phyloP scores from a whole-genome alignment of 805 yeast genomes.

The Starmera quercuum region DNA sequence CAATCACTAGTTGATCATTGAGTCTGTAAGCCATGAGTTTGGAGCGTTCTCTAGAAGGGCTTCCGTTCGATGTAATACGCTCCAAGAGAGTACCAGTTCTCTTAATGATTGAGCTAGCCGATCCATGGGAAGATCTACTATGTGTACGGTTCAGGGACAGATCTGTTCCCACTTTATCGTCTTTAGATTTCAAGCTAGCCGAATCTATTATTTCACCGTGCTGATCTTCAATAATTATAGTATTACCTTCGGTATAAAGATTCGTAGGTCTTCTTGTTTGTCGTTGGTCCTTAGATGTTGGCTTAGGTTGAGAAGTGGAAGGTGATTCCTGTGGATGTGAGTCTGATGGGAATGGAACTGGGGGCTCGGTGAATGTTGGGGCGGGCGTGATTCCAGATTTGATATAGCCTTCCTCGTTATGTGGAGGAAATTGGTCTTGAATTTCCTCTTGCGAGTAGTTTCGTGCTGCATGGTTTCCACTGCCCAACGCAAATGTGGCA shows the following conservation, averaged over 20 bases:
- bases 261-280: constrained; percentile 24
- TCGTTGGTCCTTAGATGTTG: constrained; percentile 3
- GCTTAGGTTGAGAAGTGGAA: constrained; percentile 2
- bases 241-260: constrained; percentile 64
- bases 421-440: constrained; percentile 4
- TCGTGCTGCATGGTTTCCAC: constrained; percentile 1
- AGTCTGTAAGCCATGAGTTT: constrained; percentile 65
- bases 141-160: constrained; percentile 3
- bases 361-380: constrained; percentile 6
- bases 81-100: constrained; percentile 8
- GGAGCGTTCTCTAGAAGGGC: constrained; percentile 7
- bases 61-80: constrained; percentile 4
- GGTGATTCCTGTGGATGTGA: background rate
- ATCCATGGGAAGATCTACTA: constrained; percentile 11
- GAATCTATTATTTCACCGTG: constrained; percentile 74
- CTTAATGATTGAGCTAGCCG: constrained; percentile 8
- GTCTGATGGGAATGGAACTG: constrained; percentile 4
- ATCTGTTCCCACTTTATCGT: constrained; percentile 4
- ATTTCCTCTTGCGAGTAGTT: background rate
- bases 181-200: constrained; percentile 30
- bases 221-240: constrained; percentile 71
- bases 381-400: constrained; percentile 18
- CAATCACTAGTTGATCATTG: constrained; percentile 73
- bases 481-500: constrained; percentile 33
- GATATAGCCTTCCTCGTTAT: constrained; percentile 11